phyloP scores from a whole-genome alignment of 805 yeast genomes.

The Teunomyces atbi region DNA sequence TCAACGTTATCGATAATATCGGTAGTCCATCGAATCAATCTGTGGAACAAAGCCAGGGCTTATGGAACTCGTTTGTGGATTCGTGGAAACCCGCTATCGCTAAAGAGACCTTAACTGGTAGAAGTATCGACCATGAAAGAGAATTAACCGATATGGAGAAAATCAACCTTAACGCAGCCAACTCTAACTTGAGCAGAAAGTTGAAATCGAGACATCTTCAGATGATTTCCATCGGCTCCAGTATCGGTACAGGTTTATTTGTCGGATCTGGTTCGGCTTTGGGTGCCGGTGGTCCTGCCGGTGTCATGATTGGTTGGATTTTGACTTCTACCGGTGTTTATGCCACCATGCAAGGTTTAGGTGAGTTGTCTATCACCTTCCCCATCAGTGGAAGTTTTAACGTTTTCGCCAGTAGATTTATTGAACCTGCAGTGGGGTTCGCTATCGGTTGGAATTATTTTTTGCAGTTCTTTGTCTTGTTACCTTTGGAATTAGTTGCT shows the following conservation, averaged over 20 bases:
- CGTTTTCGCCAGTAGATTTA: slow-evolving; percentile 49
- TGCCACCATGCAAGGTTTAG: slow-evolving; percentile 39
- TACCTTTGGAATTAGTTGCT: slow-evolving; percentile 62
- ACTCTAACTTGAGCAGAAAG: slow-evolving; percentile 27
- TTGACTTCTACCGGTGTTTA: slow-evolving; percentile 23
- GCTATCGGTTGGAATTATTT: slow-evolving; percentile 56
- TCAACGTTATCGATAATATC: slow-evolving; percentile 10
- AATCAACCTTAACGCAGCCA: slow-evolving; percentile 26
- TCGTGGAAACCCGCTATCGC: slow-evolving; percentile 35
- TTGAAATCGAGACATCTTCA: slow-evolving; percentile 51
- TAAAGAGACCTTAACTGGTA: slow-evolving; percentile 17
- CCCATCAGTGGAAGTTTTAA: slow-evolving; percentile 56
- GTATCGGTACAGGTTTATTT: slow-evolving; percentile 65
- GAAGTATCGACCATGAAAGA: slow-evolving; percentile 16
- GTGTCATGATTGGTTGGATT: slow-evolving; percentile 27
- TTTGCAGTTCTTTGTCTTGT: slow-evolving; percentile 53
- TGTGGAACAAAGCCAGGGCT: slow-evolving; percentile 11
- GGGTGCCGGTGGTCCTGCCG: slow-evolving; percentile 33
- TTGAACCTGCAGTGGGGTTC: slow-evolving; percentile 57
- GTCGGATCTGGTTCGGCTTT: slow-evolving; percentile 46
- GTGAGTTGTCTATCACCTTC: slow-evolving; percentile 52
- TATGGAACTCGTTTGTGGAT: slow-evolving; percentile 27
- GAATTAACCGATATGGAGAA: slow-evolving; percentile 27
- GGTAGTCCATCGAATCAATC: slow-evolving; percentile 15
- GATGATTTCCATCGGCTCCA: slow-evolving; percentile 71